Evolutionary conservation across 2,329 filamentous ascomycete species (phyloP), one percentile per base, ranked within the genome.

Genomic region (Didymella pinodella): DNA sequence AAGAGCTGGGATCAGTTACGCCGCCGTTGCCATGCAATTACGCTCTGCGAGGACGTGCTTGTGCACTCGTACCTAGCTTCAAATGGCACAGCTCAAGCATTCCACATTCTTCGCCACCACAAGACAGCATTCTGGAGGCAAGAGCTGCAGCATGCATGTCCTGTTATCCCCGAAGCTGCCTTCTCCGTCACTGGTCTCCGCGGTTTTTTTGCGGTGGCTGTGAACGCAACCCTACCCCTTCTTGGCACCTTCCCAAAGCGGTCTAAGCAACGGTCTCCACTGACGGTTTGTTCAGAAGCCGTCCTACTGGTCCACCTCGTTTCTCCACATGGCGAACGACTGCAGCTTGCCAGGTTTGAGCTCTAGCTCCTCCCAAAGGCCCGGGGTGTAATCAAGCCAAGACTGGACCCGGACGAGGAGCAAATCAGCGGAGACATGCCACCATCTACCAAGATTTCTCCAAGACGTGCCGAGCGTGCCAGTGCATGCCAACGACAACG

Each of bases 231-330:
- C 57, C 48, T 55, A 55, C 38, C 3, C 28, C 2, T 20, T 43
- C 57, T 69, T 69, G 65, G 66, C 67, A 61, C 66, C 66, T 70
- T 61, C 66, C 65, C 61, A 29, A 59, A 59, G 20, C 4, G 22
- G 56, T 7, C n/a, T 50, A 43, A 50, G 16, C 8, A n/a, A 7
- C 36, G 14, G 31, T 49, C 25, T 51, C 54, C 45, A 46, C 46
- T 46, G 40, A 50, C 11, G 46, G 41, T 54, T 46, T 20, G 38
- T 34, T 38, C 45, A 45, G 31, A 46, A 29, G 56, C 14, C 25
- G 51, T 51, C 16, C 50, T 54, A 59, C 50, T 59, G 56, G 56
- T 54, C 46, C 28, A 34, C 56, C 20, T 22, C 22, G 41, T 46
- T 32, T 49, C 46, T 59, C 56, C 47, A 50, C 46, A 54, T 47